Evolutionary conservation across 139 green algal species (phyloP).

Genomic region (Mychonastes homosphaera): DNA sequence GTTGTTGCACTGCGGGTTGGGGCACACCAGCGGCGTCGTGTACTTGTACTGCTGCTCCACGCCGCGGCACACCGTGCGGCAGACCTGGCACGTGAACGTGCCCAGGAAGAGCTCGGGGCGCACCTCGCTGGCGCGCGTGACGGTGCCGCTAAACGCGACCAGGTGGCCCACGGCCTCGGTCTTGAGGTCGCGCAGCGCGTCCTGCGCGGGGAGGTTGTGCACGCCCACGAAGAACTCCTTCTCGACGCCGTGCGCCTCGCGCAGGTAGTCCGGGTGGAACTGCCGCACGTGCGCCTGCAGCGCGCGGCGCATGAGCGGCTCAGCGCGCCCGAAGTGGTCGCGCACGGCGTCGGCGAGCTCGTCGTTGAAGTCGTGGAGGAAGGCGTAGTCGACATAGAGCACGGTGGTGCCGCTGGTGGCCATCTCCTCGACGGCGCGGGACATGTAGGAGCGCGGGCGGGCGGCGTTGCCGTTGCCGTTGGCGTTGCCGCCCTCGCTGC

Average conservation of each 20-base stretch:
- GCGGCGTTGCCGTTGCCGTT: too few species aligned
- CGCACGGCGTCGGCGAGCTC: constrained; percentile 42
- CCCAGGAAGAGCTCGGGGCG: constrained; percentile 84
- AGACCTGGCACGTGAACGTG: constrained; percentile 84
- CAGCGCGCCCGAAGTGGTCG: constrained; percentile 45
- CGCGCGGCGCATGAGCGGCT: constrained; percentile 60
- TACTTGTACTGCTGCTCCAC: constrained; percentile 98
- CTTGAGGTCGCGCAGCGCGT: constrained; percentile 38
- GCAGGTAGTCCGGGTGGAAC: constrained; percentile 45
- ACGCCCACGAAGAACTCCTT: constrained; percentile 84
- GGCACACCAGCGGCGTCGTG: constrained; percentile 85
- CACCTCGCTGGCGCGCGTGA: constrained; percentile 93
- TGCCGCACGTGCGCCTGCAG: constrained; percentile 63
- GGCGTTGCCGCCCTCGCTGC: not conserved
- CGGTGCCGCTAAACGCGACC: constrained; percentile 62
- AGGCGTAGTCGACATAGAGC: constrained; percentile 66
- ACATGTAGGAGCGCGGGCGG: constrained; percentile 4
- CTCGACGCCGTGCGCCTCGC: constrained; percentile 34
- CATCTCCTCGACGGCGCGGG: constrained; percentile 11
- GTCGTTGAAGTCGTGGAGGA: constrained; percentile 56
- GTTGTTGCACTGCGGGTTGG: constrained; percentile 80
- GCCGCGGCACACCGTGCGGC: constrained; percentile 43
- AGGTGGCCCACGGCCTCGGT: constrained; percentile 49
- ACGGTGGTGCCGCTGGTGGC: constrained; percentile 32
- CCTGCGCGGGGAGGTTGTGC: constrained; percentile 48